A percentile compares a stretch with the other conserved stretches of the same genome.
Evolutionary conservation across 352 stramenopile genomes (phyloP).

Genomic region (Pythium dissotocum): DNA sequence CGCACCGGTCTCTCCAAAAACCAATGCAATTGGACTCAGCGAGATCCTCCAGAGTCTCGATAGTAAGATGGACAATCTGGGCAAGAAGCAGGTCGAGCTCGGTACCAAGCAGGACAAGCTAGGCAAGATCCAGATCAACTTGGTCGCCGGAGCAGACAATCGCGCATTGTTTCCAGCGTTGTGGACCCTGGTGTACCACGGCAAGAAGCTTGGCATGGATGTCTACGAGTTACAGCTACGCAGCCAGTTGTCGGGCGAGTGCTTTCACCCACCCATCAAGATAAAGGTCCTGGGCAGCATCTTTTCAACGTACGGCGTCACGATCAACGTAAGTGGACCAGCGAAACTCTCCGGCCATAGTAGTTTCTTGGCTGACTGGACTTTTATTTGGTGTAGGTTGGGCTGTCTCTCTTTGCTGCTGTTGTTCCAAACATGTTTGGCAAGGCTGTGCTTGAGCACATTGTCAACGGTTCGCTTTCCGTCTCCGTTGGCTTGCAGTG

Average conservation of each 20-base stretch:
- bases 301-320: slow-evolving; percentile 13
- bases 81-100: background rate
- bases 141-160: slow-evolving; percentile 2
- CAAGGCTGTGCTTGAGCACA: background rate
- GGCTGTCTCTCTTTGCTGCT: background rate
- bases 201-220: background rate
- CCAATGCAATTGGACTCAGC: background rate
- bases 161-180: slow-evolving; percentile 15
- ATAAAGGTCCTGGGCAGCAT: slow-evolving; percentile 5
- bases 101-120: background rate
- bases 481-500: too few species aligned
- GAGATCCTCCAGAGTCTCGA: background rate
- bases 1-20: too few species aligned
- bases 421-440: background rate
- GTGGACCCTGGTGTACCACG: slow-evolving; percentile 12
- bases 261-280: slow-evolving; percentile 17
- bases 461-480: background rate
- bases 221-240: slow-evolving; percentile 10
- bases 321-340: slow-evolving; percentile 16
- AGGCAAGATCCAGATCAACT: slow-evolving; percentile 1
- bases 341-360: too few species aligned
- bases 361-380: background rate
- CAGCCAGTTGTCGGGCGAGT: slow-evolving; percentile 14
- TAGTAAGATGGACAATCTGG: background rate
- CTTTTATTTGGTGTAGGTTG: background rate